Base-by-base conservation (phyloP, 1,284 basidiomycete species). In the Apiotrichum veenhuisii region DNA sequence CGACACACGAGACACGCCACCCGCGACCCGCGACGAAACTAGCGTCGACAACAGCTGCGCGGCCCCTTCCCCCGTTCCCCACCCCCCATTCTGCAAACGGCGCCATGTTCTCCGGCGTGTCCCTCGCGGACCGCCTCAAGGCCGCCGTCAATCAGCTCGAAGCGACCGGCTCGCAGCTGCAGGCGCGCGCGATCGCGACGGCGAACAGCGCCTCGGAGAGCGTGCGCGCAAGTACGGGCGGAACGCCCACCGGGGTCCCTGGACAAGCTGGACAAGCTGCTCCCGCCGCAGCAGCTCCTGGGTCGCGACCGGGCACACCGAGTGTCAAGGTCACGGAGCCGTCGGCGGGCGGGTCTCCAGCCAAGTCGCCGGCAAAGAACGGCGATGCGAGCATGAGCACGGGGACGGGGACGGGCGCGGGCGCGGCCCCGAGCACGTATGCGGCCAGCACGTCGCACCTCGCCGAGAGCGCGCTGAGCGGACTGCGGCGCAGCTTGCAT, bases 121-220 rank as follows among this genome's bases (percentile, higher is more conserved):
- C 59, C 50, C 65, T 74, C 26, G 64, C 66, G 26, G 74, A 75
- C 58, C 62, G 72, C 33, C 66, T 75, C 45, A 74, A 74, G 55
- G 72, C 71, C 12, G 69, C 69, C 12, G 73, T 73, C 40, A 74
- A 69, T 30, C 58, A 64, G 47, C 61, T 75, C 45, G 73, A 75
- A 55, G 64, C 67, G 20, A 69, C 70, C 14, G 61, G 61, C 23
- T 43, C 48, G 14, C 55, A 55, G 30, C 66, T 74, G 8, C 72
- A 74, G 55, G 63, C 64, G 33, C 62, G 66, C 17, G 69, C 70
- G 12, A 41, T 69, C 17, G 44, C 44, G 25, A 37, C 26, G 3
- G 40, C 40, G n/a, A 41, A 22, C 54, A 43, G 26, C 26, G 40
- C 30, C 40, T 20, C n/a, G 30, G 42, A 51, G 27, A 34, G 27